Evolutionary conservation across 2,329 filamentous ascomycete genomes (phyloP).

Genomic region (Colletotrichum lupini): DNA sequence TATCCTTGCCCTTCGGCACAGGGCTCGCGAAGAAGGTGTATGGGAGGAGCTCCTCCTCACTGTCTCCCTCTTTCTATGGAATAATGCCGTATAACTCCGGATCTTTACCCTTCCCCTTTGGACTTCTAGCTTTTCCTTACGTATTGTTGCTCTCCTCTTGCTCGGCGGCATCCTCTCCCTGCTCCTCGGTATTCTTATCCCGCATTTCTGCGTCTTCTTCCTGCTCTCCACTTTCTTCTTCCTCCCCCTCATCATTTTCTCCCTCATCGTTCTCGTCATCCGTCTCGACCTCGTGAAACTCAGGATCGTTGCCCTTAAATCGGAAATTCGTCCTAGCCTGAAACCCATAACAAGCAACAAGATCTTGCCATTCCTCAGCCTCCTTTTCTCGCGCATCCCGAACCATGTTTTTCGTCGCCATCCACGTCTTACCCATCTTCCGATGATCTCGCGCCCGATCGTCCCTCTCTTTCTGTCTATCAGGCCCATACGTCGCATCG

Average conservation of each 20-base stretch:
- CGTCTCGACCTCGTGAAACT: too few species aligned
- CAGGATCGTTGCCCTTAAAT: background rate
- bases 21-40: conserved; percentile 8
- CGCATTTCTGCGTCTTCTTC: too few species aligned
- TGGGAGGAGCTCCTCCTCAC: background rate
- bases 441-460: background rate
- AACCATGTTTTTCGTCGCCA: background rate
- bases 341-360: conserved; percentile 18
- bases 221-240: too few species aligned
- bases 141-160: too few species aligned
- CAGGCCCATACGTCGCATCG: background rate
- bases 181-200: too few species aligned
- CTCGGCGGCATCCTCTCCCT: too few species aligned
- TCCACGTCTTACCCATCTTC: background rate
- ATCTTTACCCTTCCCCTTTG: too few species aligned
- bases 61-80: background rate
- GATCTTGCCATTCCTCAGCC: background rate
- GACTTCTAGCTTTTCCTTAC: too few species aligned
- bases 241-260: too few species aligned
- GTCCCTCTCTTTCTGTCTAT: background rate
- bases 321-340: background rate
- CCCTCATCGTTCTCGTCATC: too few species aligned
- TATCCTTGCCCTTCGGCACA: conserved; percentile 9
- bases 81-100: too few species aligned
- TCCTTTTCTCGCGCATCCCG: background rate